Base-by-base conservation (phyloP, 345 rosid species). In the Dipteronia dyeriana region DNA sequence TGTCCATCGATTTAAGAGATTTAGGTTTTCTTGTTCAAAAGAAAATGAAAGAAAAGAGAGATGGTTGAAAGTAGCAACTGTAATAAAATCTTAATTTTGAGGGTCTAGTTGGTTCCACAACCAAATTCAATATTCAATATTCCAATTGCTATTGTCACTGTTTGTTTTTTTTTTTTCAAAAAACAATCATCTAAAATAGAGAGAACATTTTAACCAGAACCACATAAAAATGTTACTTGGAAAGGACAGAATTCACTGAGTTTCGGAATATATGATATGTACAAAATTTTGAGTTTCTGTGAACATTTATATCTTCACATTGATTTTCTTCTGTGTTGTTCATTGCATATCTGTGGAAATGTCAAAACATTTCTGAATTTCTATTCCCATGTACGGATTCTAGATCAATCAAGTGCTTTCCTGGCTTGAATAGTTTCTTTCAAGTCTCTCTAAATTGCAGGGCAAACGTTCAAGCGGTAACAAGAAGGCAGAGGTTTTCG, bases 401-500 rank as follows among this genome's bases (percentile, higher is more conserved):
- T 4, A 4, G 39, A 73, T 26, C 66, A 13, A 2, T 12, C 13
- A 63, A 57, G 3, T 34, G 8, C 49, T 25, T 61, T 74, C 12
- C 9, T 23, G 14, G 20, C 19, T 3, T 74, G 54, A 49, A 29
- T 45, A 19, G 43, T 61, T 81, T 71, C 49, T 59, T 62, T 51
- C 1, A 17, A 61, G 12, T 73, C 26, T 75, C 11, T 67, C 2
- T 17, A 66, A 9, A 0, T 71, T 67, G 74, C 78, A 73, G 82
- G 69, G 16, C 26, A 70, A 73, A 72, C 29, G 7, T 68, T 11
- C 61, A 16, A 57, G 51, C 59, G 26, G 51, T 54, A 38, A 25
- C 34, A 26, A 31, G 47, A 34, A 54, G 34, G 63, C 2, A 56
- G 67, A 29, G 60, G 76, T 75, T 65, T 64, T 17, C 31, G 64